phyloP scores from a whole-genome alignment of 2,329 filamentous ascomycete genomes.

The Tolypocladium tundrense region DNA sequence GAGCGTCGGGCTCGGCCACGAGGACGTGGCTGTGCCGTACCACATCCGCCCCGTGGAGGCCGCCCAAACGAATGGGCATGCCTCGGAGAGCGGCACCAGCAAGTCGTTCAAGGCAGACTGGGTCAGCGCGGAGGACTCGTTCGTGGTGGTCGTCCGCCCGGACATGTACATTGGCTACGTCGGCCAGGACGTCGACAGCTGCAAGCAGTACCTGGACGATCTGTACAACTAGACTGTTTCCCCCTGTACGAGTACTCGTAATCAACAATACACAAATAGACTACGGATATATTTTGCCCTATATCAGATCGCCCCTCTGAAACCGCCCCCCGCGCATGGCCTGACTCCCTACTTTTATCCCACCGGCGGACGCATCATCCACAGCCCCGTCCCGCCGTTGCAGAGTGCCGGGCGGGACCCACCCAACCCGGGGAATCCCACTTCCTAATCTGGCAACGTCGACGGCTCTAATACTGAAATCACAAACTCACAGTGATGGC shows the following conservation, averaged over 20 bases:
- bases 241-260: too few species aligned
- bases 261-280: background rate
- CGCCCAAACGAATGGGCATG: background rate
- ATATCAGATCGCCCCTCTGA: background rate
- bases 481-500: too few species aligned
- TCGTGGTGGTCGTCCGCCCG: slow-evolving; percentile 24
- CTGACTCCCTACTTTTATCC: background rate
- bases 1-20: slow-evolving; percentile 1
- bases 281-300: background rate
- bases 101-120: slow-evolving; percentile 19
- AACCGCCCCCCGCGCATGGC: background rate
- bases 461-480: background rate
- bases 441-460: background rate
- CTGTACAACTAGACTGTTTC: slow-evolving; percentile 5
- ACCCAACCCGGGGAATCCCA: background rate
- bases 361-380: background rate
- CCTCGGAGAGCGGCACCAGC: background rate
- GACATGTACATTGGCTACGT: slow-evolving; percentile 31
- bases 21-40: slow-evolving; percentile 2
- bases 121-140: slow-evolving; percentile 14
- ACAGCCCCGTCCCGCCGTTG: background rate
- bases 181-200: slow-evolving; percentile 13
- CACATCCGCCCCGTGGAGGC: background rate
- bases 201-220: slow-evolving; percentile 15
- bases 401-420: background rate